Percentiles rank a stretch among this genome's conserved stretches.
Evolutionary conservation across 331 rosid genomes (phyloP).

Genomic region (Pyracantha coccinea): DNA sequence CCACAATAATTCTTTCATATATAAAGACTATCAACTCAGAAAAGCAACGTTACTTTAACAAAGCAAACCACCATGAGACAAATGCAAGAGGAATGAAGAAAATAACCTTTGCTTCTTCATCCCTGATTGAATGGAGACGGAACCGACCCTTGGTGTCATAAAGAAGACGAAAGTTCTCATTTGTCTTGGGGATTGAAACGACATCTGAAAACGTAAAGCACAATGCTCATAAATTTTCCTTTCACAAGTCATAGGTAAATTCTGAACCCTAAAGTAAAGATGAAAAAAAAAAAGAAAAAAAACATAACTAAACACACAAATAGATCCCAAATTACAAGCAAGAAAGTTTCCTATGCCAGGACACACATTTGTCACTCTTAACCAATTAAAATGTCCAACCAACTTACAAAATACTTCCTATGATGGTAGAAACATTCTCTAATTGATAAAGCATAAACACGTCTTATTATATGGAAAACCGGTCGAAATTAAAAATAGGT

Average conservation of each 20-base stretch:
- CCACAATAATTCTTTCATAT: not conserved
- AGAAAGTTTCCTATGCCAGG: too few relatives aligned
- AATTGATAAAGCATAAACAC: too few relatives aligned
- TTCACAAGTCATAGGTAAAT: not conserved
- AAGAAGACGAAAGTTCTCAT: slow-evolving; percentile 27
- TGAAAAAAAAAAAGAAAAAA: too few relatives aligned
- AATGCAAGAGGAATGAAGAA: not conserved
- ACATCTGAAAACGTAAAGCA: slow-evolving; percentile 8
- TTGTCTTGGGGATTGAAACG: slow-evolving; percentile 24
- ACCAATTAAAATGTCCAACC: too few relatives aligned
- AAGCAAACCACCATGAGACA: not conserved
- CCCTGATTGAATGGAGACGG: slow-evolving; percentile 28
- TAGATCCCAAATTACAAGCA: too few relatives aligned
- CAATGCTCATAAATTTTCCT: not conserved
- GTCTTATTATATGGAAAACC: too few relatives aligned
- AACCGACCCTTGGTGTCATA: slow-evolving; percentile 27
- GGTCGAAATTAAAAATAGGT: too few relatives aligned
- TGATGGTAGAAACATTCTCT: too few relatives aligned
- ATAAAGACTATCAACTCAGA: not conserved
- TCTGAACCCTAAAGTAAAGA: too few relatives aligned
- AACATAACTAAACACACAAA: too few relatives aligned
- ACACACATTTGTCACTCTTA: too few relatives aligned
- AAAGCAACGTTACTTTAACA: not conserved
- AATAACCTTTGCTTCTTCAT: slow-evolving; percentile 27
- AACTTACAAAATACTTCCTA: too few relatives aligned